A percentile compares a stretch with the other conserved stretches of the same genome.
Evolutionary conservation across 129 eudicot species (phyloP).

Genomic region (Heracleum sosnowskyi): DNA sequence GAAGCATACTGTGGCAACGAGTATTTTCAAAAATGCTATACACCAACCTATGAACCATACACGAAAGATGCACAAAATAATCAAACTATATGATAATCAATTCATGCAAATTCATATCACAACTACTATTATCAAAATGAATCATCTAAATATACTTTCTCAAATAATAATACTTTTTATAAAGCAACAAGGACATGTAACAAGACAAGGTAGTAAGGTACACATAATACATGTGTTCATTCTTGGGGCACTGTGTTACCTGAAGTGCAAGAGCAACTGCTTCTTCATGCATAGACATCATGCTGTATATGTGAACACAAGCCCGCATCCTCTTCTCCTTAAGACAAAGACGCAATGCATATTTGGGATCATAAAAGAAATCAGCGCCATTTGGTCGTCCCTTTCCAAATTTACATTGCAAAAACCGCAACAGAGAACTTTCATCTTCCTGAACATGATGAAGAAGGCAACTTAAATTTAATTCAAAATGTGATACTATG

Average conservation of each 20-base stretch:
- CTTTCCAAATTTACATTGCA: slow-evolving; percentile 87
- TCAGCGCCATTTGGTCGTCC: slow-evolving; percentile 69
- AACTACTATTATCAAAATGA: not conserved
- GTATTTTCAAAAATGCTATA: not conserved
- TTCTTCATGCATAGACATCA: slow-evolving; percentile 99
- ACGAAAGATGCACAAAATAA: not conserved
- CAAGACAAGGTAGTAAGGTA: not conserved
- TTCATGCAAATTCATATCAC: not conserved
- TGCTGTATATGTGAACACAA: slow-evolving; percentile 95
- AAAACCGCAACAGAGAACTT: slow-evolving; percentile 83
- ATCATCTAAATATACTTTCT: not conserved
- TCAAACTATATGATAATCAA: not conserved
- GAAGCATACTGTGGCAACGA: not conserved
- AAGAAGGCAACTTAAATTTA: not conserved
- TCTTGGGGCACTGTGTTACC: slow-evolving; percentile 25
- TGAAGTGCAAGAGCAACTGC: slow-evolving; percentile 99
- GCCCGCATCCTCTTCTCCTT: slow-evolving; percentile 93
- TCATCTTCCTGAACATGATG: slow-evolving; percentile 68
- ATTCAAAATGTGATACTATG: not conserved
- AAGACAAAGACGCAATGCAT: slow-evolving; percentile 89
- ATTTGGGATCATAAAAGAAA: slow-evolving; percentile 95
- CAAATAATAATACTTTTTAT: not conserved
- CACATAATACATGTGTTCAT: not conserved
- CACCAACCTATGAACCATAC: not conserved
- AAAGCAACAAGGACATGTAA: not conserved